These are phyloP conservation scores for Cubamyces lactineus DNA, from an alignment of 768 basidiomycete species.

Conservation along the genomic window DNA sequence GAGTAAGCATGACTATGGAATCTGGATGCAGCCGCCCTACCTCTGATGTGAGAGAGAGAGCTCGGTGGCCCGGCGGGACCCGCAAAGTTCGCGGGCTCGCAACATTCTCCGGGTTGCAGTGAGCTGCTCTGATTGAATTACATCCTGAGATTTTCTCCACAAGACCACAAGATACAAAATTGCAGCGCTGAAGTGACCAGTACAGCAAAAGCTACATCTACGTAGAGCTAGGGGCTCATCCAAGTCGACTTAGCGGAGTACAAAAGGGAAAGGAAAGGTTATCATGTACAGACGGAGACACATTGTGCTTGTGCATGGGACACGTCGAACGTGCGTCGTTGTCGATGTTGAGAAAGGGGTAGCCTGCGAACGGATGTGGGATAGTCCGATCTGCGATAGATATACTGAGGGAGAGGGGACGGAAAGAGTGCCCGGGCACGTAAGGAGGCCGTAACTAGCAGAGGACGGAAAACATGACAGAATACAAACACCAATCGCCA, in stretches of 20 bases:
- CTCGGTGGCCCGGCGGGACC: too few relatives aligned
- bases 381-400: constrained; percentile 17
- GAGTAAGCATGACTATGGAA: too few relatives aligned
- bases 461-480: constrained; percentile 13
- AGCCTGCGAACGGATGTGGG: constrained; percentile 7
- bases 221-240: background rate
- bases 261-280: background rate
- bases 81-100: too few relatives aligned
- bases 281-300: constrained; percentile 8
- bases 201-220: constrained; percentile 13
- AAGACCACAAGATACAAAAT: constrained; percentile 5
- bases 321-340: background rate
- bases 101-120: too few relatives aligned
- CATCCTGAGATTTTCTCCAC: background rate
- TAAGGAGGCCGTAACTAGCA: constrained; percentile 8
- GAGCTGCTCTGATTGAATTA: too few relatives aligned
- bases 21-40: too few relatives aligned
- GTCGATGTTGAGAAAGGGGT: background rate
- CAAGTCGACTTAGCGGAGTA: background rate
- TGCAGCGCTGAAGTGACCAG: constrained; percentile 3
- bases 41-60: too few relatives aligned
- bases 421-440: background rate
- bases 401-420: background rate
- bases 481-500: constrained; percentile 20
- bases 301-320: constrained; percentile 4